Percentiles rank a stretch among this genome's conserved stretches.
Conservation (phyloP, 768 basidiomycete genomes). For the Tricholoma bakamatsutake region DNA sequence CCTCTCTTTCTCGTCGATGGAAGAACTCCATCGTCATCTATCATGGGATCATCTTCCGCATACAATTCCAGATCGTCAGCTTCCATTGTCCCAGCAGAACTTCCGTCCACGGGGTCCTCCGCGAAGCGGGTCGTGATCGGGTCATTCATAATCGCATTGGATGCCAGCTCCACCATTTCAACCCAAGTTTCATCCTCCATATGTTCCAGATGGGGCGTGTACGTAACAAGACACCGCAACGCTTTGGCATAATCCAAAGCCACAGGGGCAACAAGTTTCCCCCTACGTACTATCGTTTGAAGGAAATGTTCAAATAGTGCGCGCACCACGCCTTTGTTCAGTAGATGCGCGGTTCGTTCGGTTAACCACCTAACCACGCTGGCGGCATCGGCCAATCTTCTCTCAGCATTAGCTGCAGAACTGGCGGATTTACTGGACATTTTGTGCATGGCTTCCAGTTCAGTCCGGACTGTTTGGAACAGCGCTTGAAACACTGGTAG, state of each 20-base stretch:
- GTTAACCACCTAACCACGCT: slow-evolving; percentile 67
- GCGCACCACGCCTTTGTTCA: slow-evolving; percentile 51
- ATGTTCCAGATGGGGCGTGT: slow-evolving; percentile 74
- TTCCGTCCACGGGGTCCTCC: slow-evolving; percentile 24
- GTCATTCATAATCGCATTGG: slow-evolving; percentile 74
- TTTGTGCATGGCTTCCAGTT: slow-evolving; percentile 47
- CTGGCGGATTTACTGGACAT: slow-evolving; percentile 33
- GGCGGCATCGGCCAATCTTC: slow-evolving; percentile 63
- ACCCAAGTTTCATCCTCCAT: slow-evolving; percentile 64
- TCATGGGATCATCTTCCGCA: slow-evolving; percentile 22
- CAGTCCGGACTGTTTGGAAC: slow-evolving; percentile 58
- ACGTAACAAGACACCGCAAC: slow-evolving; percentile 56
- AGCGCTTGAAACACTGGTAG: slow-evolving; percentile 65
- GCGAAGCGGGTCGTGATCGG: slow-evolving; percentile 30
- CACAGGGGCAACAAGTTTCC: slow-evolving; percentile 52
- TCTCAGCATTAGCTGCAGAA: slow-evolving; percentile 39
- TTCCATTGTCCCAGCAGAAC: slow-evolving; percentile 23
- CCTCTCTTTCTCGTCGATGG: slow-evolving; percentile 33
- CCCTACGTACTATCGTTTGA: slow-evolving; percentile 49
- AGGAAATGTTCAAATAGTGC: slow-evolving; percentile 60
- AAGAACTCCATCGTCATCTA: slow-evolving; percentile 20
- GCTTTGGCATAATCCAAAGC: slow-evolving; percentile 81
- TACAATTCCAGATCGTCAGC: slow-evolving; percentile 31
- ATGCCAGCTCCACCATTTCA: slow-evolving; percentile 58
- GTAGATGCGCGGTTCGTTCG: slow-evolving; percentile 49